Base-by-base conservation (phyloP, 192 early-diverging fungal species). In the Irineochytrium annulatum region DNA sequence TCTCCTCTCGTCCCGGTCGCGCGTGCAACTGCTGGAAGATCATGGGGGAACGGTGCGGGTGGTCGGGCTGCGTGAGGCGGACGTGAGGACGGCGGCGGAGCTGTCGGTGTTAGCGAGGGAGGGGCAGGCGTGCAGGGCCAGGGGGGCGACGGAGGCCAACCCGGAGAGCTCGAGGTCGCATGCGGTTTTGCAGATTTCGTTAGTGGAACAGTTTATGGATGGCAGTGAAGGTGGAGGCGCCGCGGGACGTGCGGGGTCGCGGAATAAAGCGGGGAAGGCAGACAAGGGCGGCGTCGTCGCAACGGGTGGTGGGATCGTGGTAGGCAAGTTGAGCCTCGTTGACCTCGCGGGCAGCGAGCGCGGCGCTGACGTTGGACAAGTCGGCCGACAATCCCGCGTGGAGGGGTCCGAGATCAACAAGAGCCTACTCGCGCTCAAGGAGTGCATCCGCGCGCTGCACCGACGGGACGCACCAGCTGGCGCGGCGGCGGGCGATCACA, bases 401-500 rank as follows among this genome's bases (percentile, higher is more conserved):
- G 89, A 91, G 64, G 87, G 89, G 8, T 86, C 87, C 19, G 87
- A 87, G 61, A 91, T 91, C 67, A 91, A 91, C 76, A 3, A 0
- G 27, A 29, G 0, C 30, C 53, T 2, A 19, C 3, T 27, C 13
- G 3, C 52, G 31, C 5, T 19, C 52, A 24, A 43, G 0, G 1
- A 3, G 2, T 5, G 3, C 1, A 52, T 44, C 27, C 16, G 89
- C 89, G 0, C 73, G 89, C 5, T 73, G 75, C 54, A 69, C 49
- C 19, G 72, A 72, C 22, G 68, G 71, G 49, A 69, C 72, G 22
- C 70, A 76, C 37, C 79, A 83, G n/a, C 82, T 89, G 45, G 77
- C 87, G 3, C 84, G 83, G 28, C 49, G 69, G 72, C 68, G 16
- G 35, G 37, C 22, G 19, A 17, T 37, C 37, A 44, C 4, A 34